phyloP scores from a whole-genome alignment of 768 basidiomycete genomes.

The Rubroboletus pulcherrimus region DNA sequence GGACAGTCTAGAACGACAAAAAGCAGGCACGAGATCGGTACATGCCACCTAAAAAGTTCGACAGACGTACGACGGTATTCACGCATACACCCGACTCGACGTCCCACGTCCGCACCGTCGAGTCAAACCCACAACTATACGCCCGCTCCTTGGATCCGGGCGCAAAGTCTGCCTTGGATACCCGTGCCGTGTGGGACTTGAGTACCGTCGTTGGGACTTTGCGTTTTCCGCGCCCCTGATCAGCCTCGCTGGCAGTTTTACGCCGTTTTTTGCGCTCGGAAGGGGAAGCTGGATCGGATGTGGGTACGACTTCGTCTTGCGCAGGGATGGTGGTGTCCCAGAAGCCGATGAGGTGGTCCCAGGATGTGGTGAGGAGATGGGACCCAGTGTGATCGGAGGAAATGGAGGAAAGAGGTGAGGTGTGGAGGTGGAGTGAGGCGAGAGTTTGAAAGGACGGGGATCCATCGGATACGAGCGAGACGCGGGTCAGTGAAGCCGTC shows the following conservation, averaged over 20 bases:
- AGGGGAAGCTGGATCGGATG: background rate
- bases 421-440: constrained; percentile 78
- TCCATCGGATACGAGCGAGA: constrained; percentile 9
- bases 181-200: constrained; percentile 78
- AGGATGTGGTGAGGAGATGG: constrained; percentile 76
- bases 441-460: constrained; percentile 28
- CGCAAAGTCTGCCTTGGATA: constrained; percentile 69
- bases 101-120: constrained; percentile 88
- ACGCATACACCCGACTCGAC: constrained; percentile 70
- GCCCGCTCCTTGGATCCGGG: constrained; percentile 25
- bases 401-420: constrained; percentile 65
- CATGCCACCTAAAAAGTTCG: background rate
- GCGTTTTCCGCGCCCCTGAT: constrained; percentile 37
- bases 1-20: constrained; percentile 45
- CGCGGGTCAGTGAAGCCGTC: constrained; percentile 53
- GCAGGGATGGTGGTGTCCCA: constrained; percentile 68
- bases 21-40: background rate
- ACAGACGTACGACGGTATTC: constrained; percentile 53
- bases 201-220: constrained; percentile 73
- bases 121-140: constrained; percentile 67
- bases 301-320: constrained; percentile 53
- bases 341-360: constrained; percentile 83
- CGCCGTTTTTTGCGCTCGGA: constrained; percentile 56
- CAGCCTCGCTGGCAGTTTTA: constrained; percentile 40
- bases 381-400: constrained; percentile 49